These are phyloP conservation scores for Zizania palustris DNA, from an alignment of 202 grass and related monocot genomes.

Conservation along the genomic window DNA sequence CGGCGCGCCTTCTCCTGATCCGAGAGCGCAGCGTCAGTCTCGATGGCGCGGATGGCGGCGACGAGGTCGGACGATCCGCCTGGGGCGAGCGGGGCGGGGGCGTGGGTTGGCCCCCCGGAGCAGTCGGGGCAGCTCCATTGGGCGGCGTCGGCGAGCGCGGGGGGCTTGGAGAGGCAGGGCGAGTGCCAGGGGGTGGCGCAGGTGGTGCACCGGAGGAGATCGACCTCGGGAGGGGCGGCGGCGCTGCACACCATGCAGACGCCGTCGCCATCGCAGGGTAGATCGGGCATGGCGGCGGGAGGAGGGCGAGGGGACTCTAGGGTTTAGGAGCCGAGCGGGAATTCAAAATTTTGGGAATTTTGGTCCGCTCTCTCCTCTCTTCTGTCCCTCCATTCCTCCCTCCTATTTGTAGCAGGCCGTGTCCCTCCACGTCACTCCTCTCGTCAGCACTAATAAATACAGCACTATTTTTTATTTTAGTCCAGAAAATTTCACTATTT, in stretches of 20 bases:
- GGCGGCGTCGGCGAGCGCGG: conserved; percentile 59
- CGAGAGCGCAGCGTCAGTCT: conserved; percentile 58
- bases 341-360: too few species aligned
- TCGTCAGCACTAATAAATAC: too few species aligned
- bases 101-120: conserved; percentile 14
- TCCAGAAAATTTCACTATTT: too few species aligned
- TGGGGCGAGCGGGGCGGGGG: background rate
- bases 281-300: conserved; percentile 56
- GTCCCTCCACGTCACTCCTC: too few species aligned
- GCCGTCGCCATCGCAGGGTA: conserved; percentile 89
- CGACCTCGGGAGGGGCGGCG: conserved; percentile 51
- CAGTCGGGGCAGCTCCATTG: conserved; percentile 87
- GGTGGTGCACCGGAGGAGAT: conserved; percentile 64
- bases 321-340: background rate
- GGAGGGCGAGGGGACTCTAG: conserved; percentile 8
- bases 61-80: conserved; percentile 45
- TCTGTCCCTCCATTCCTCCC: too few species aligned
- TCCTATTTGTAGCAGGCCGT: too few species aligned
- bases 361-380: too few species aligned
- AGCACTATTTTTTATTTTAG: too few species aligned
- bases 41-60: conserved; percentile 71
- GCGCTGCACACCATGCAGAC: conserved; percentile 77
- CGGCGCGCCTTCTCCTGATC: conserved; percentile 71
- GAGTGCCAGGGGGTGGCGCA: conserved; percentile 91
- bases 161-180: conserved; percentile 67